phyloP scores from a whole-genome alignment of 805 yeast genomes.

The Monosporozyma unispora region DNA sequence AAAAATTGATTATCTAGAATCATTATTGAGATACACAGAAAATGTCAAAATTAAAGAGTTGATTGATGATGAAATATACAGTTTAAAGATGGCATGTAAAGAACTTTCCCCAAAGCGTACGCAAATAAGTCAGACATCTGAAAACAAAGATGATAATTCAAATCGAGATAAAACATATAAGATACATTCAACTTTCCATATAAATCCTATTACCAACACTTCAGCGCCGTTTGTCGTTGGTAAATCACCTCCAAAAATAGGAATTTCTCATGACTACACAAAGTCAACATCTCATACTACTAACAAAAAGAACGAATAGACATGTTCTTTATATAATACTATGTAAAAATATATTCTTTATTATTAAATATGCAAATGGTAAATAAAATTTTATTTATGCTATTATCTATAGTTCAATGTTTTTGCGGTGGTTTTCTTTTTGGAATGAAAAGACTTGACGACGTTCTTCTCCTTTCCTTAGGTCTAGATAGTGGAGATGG shows the following conservation, averaged over 20 bases:
- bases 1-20: slow-evolving; percentile 2
- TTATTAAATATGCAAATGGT: neutral
- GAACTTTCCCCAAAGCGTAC: slow-evolving; percentile 7
- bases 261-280: slow-evolving; percentile 7
- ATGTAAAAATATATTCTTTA: neutral
- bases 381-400: neutral
- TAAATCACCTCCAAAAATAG: slow-evolving; percentile 27
- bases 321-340: neutral
- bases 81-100: slow-evolving; percentile 17
- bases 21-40: slow-evolving; percentile 3
- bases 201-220: slow-evolving; percentile 6
- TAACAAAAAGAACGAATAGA: slow-evolving; percentile 3
- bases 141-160: neutral
- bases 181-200: neutral
- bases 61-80: slow-evolving; percentile 14
- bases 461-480: neutral
- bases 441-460: slow-evolving; percentile 20
- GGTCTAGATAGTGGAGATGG: neutral
- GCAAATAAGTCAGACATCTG: neutral
- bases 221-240: slow-evolving; percentile 10
- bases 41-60: slow-evolving; percentile 6
- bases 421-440: slow-evolving; percentile 14
- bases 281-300: neutral
- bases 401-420: slow-evolving; percentile 1
- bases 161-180: neutral